Evolutionary conservation across 192 early-diverging fungal genomes (phyloP).

Genomic region (Gryganskiella cystojenkinii): DNA sequence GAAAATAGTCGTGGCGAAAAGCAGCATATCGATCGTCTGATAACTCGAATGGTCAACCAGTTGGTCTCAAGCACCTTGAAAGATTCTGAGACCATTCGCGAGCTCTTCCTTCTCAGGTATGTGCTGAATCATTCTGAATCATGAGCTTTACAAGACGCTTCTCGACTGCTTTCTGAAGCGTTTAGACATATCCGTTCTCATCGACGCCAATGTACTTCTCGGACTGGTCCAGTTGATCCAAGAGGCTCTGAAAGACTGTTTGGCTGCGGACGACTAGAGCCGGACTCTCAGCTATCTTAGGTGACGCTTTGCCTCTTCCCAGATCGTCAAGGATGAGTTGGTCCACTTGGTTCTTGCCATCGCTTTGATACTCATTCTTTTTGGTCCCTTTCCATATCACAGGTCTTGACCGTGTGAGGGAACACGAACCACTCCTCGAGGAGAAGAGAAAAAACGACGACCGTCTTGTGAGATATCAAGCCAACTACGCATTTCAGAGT

Average conservation of each 20-base stretch:
- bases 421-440: too few relatives aligned
- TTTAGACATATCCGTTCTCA: neutral
- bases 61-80: neutral
- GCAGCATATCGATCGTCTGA: too few relatives aligned
- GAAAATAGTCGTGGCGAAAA: too few relatives aligned
- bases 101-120: neutral
- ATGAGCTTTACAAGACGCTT: neutral
- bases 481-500: too few relatives aligned
- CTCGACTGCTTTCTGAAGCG: neutral
- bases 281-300: neutral
- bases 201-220: neutral
- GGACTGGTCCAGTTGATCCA: neutral
- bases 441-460: too few relatives aligned
- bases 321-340: neutral
- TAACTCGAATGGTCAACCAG: constrained; percentile 2
- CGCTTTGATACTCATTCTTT: neutral
- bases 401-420: too few relatives aligned
- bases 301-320: neutral
- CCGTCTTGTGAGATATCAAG: too few relatives aligned
- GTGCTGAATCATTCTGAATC: too few relatives aligned
- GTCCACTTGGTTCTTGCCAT: neutral
- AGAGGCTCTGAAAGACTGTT: neutral
- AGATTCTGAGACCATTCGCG: neutral
- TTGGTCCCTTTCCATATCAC: too few relatives aligned
- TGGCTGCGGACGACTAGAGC: constrained; percentile 2